These are phyloP conservation scores for Phytophthora podocarpi DNA, from an alignment of 352 stramenopile species.

Conservation along the genomic window DNA sequence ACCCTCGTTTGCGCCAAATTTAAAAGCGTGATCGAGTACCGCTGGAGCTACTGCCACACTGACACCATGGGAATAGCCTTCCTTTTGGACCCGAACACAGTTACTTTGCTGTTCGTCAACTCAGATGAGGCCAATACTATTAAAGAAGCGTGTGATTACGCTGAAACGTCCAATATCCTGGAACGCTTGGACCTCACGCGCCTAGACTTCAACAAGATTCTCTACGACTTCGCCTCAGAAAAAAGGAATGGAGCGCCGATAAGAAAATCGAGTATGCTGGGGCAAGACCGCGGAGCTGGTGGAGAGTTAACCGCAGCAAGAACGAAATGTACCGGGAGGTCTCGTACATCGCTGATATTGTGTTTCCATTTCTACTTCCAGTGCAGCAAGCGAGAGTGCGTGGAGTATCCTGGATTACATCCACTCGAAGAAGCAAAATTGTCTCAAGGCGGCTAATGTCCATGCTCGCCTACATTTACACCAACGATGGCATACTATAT, in stretches of 20 bases:
- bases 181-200: neutral
- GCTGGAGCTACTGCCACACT: neutral
- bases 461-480: conserved; percentile 6
- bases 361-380: conserved; percentile 7
- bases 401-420: conserved; percentile 5
- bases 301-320: neutral
- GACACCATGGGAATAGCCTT: neutral
- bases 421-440: neutral
- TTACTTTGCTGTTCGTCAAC: neutral
- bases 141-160: neutral
- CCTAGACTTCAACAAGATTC: neutral
- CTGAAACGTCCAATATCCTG: neutral
- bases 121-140: neutral
- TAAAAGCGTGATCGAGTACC: too few relatives aligned
- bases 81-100: conserved; percentile 1
- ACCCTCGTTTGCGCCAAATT: too few relatives aligned
- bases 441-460: neutral
- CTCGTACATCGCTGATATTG: neutral
- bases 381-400: neutral
- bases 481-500: too few relatives aligned
- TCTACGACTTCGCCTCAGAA: neutral
- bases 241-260: neutral
- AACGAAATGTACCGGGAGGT: neutral
- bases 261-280: neutral
- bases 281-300: neutral